These are phyloP conservation scores for Lipomyces chichibuensis DNA, from an alignment of 805 yeast genomes.

Conservation along the genomic window DNA sequence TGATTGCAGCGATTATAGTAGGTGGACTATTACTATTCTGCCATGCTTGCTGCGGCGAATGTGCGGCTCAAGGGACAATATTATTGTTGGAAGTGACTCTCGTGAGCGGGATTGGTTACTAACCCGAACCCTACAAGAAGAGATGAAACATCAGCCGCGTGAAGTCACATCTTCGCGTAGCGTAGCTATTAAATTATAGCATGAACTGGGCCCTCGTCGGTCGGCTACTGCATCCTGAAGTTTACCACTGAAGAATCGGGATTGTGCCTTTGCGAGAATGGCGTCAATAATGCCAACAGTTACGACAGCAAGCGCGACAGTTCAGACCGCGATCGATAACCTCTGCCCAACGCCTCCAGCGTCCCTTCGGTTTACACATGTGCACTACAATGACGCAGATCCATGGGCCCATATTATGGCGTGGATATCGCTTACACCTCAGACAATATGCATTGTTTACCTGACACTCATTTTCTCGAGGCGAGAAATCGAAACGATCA, in stretches of 20 bases:
- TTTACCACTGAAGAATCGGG: neutral
- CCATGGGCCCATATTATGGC: conserved; percentile 63
- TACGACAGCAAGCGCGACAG: neutral
- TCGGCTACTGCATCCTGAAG: neutral
- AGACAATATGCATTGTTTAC: conserved; percentile 73
- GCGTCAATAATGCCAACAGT: neutral
- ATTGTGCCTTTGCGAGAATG: neutral
- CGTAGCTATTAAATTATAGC: no score
- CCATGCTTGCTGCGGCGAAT: no score
- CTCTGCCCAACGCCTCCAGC: conserved; percentile 18
- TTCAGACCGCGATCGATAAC: neutral
- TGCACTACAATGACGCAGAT: conserved; percentile 73
- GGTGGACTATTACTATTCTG: no score
- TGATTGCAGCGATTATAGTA: no score
- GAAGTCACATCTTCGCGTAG: no score
- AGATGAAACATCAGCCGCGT: no score
- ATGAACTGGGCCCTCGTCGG: no score
- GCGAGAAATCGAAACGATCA: conserved; percentile 81
- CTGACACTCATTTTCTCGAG: conserved; percentile 80
- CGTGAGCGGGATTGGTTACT: no score
- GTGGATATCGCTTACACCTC: conserved; percentile 77
- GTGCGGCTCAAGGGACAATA: no score
- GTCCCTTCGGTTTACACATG: conserved; percentile 78
- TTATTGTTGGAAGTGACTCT: no score
- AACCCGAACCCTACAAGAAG: no score